phyloP scores from a whole-genome alignment of 345 rosid genomes.

The Populus davidiana region DNA sequence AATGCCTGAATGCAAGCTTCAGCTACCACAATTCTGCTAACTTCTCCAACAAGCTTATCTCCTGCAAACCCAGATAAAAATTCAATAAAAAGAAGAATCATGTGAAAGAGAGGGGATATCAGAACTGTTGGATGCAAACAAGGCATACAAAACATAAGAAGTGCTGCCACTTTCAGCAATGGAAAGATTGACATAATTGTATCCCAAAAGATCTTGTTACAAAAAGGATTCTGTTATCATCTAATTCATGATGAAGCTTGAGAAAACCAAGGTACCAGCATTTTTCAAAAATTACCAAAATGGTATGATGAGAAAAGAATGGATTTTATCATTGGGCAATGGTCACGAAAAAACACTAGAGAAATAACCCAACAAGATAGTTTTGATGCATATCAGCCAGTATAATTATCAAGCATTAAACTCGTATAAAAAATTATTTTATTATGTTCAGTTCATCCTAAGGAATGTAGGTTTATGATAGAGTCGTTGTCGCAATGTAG shows the following conservation, averaged over 20 bases:
- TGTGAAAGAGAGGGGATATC: background rate
- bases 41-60: constrained; percentile 88
- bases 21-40: constrained; percentile 87
- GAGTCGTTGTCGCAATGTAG: background rate
- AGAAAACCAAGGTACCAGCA: background rate
- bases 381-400: background rate
- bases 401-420: background rate
- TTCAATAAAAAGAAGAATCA: constrained; percentile 2
- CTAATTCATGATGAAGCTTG: background rate
- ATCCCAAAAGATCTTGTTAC: background rate
- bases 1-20: constrained; percentile 94
- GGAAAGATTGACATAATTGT: background rate
- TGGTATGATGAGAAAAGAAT: background rate
- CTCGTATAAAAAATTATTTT: background rate
- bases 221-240: background rate
- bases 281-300: background rate
- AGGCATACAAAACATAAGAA: background rate
- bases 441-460: background rate
- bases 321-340: background rate
- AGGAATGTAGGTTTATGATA: background rate
- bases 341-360: background rate
- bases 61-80: constrained; percentile 37
- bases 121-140: background rate
- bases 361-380: background rate
- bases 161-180: background rate